phyloP scores from a whole-genome alignment of 2,329 filamentous ascomycete species.

The Amesomyces nigricolor region DNA sequence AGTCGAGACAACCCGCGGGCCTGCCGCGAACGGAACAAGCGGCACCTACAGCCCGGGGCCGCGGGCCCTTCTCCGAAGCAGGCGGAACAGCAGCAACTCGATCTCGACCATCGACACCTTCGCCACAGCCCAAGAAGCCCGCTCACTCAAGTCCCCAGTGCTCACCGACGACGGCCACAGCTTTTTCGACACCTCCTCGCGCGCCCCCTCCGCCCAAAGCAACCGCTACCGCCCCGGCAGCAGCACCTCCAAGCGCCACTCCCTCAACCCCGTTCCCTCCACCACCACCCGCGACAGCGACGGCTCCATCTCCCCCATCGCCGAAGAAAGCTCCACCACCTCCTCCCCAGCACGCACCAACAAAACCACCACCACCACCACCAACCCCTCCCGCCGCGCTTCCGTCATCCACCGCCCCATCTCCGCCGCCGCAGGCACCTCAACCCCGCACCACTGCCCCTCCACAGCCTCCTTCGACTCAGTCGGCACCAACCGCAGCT shows the following conservation, averaged over 20 bases:
- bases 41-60: conserved; percentile 17
- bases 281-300: conserved; percentile 19
- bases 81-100: conserved; percentile 46
- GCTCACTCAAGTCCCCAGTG: conserved; percentile 34
- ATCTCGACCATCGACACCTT: conserved; percentile 50
- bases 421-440: conserved; percentile 36
- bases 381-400: conserved; percentile 12
- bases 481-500: conserved; percentile 54
- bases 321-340: conserved; percentile 22
- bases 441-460: conserved; percentile 42
- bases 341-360: conserved; percentile 4
- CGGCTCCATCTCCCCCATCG: conserved; percentile 25
- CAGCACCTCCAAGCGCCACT: conserved; percentile 14
- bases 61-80: conserved; percentile 21
- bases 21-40: conserved; percentile 28
- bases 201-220: conserved; percentile 25
- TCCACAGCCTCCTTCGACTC: conserved; percentile 55
- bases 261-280: conserved; percentile 11
- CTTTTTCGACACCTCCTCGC: conserved; percentile 15
- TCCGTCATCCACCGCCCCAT: conserved; percentile 41
- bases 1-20: conserved; percentile 55
- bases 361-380: not conserved
- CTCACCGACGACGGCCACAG: conserved; percentile 21
- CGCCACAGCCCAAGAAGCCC: conserved; percentile 50
- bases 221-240: conserved; percentile 30